phyloP scores from a whole-genome alignment of 305 asterid species.

The Fraxinus xanthoxyloides region DNA sequence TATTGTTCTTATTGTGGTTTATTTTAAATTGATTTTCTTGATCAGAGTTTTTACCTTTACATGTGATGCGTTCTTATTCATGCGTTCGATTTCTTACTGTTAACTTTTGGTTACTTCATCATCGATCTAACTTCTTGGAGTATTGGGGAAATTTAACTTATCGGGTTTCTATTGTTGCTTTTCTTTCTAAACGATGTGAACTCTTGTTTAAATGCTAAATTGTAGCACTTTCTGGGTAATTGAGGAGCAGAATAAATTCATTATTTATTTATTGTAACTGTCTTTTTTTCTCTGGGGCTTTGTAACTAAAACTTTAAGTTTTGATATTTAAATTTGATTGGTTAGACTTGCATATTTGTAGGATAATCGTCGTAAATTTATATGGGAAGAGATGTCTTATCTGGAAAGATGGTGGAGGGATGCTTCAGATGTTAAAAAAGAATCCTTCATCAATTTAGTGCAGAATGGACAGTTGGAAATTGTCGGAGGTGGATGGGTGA shows the following conservation, averaged over 20 bases:
- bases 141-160: not conserved
- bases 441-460: constrained; percentile 71
- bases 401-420: constrained; percentile 99
- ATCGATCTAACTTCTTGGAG: constrained; percentile 4
- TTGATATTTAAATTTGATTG: constrained; percentile 15
- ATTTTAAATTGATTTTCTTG: not conserved
- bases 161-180: not conserved
- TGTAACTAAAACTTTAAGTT: not conserved
- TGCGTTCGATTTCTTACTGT: not conserved
- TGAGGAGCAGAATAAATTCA: not conserved
- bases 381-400: constrained; percentile 99
- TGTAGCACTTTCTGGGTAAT: not conserved
- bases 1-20: constrained; percentile 10
- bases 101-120: constrained; percentile 2
- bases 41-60: not conserved
- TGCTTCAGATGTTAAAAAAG: constrained; percentile 63
- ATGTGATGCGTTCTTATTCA: not conserved
- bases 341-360: constrained; percentile 25
- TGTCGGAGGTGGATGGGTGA: constrained; percentile 99
- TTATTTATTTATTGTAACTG: not conserved
- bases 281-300: not conserved
- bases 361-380: constrained; percentile 88
- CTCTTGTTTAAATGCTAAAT: not conserved
- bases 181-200: not conserved
- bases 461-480: constrained; percentile 90